phyloP scores from a whole-genome alignment of 1,139 yeast genomes.

The Pneumocystis oryctolagi region DNA sequence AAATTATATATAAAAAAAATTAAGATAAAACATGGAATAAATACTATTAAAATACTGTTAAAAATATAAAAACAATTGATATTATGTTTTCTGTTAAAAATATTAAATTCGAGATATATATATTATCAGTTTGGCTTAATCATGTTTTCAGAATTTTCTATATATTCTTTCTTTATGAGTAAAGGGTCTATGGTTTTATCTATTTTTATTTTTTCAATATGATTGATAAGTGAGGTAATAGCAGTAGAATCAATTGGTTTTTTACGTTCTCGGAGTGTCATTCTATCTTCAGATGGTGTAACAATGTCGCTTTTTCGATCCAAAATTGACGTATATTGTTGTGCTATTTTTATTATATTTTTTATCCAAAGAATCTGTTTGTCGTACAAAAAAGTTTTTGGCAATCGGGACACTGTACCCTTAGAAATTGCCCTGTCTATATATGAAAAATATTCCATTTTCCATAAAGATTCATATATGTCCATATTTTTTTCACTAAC shows the following conservation, averaged over 20 bases:
- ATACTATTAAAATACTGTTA: background rate
- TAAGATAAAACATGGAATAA: no score
- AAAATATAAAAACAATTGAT: background rate
- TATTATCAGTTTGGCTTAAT: background rate
- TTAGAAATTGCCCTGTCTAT: background rate
- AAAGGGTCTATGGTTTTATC: background rate
- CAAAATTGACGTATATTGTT: background rate
- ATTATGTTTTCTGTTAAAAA: background rate
- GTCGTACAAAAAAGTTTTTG: background rate
- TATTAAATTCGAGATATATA: background rate
- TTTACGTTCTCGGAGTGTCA: constrained; percentile 10
- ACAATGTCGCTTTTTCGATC: background rate
- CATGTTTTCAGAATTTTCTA: background rate
- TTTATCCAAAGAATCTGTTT: background rate
- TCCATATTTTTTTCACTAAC: background rate
- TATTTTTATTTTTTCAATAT: background rate
- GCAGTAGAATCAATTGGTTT: background rate
- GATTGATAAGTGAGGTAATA: background rate
- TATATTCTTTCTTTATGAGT: background rate
- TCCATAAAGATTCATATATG: background rate
- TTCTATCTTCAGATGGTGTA: background rate
- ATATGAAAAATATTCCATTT: background rate
- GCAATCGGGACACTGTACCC: background rate
- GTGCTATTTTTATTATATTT: background rate
- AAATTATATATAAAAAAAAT: no score